Conservation (phyloP, 116 monocot species). For the Thalassia testudinum region DNA sequence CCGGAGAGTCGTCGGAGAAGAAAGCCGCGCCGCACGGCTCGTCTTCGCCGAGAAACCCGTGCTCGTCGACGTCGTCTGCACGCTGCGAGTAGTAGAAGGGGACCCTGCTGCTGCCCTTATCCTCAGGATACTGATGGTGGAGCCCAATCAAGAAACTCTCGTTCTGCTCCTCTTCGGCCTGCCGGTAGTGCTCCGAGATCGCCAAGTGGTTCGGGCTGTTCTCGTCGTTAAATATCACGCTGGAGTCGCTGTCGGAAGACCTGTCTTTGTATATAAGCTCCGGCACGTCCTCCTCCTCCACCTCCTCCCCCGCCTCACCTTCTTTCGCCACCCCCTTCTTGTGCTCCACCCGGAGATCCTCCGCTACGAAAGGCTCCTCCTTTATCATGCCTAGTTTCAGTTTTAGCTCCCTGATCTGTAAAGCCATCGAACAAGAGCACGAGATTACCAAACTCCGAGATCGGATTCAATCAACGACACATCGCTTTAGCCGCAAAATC, state of each 20-base stretch:
- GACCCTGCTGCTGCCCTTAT: no score
- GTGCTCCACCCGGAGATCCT: no score
- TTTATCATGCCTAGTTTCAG: constrained; percentile 9
- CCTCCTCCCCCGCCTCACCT: no score
- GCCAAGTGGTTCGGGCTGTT: not conserved
- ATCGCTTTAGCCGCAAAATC: no score
- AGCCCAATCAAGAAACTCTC: no score
- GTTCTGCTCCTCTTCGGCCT: no score
- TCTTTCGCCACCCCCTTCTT: no score
- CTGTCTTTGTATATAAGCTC: constrained; percentile 27
- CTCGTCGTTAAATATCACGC: constrained; percentile 30
- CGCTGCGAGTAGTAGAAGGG: no score
- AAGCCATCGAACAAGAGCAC: not conserved
- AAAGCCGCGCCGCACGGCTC: constrained; percentile 29
- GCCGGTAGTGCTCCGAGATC: no score
- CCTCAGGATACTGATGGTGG: no score
- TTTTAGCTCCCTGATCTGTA: constrained; percentile 33
- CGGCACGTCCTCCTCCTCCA: constrained; percentile 2
- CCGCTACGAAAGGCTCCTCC: constrained; percentile 8
- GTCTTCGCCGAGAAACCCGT: constrained; percentile 12
- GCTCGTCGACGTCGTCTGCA: constrained; percentile 11
- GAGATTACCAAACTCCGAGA: not conserved
- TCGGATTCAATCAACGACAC: no score
- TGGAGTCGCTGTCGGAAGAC: constrained; percentile 52
- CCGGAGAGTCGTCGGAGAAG: constrained; percentile 33